These are phyloP conservation scores for Citrullus amarus DNA, from an alignment of 306 rosid genomes.

Conservation along the genomic window DNA sequence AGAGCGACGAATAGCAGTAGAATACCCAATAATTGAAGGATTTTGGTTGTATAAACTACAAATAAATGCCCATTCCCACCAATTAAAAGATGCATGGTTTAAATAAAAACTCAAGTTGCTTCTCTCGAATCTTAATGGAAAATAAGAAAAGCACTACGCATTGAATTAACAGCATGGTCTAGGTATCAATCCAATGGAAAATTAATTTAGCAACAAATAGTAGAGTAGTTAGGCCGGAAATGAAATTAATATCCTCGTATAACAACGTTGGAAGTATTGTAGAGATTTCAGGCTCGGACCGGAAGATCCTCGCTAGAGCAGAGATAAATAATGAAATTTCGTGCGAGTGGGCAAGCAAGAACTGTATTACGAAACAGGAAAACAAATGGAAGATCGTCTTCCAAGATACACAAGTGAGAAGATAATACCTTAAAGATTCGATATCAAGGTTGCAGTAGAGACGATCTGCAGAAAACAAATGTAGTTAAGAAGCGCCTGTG, in stretches of 20 bases:
- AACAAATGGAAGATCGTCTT: not conserved
- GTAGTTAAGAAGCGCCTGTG: not conserved
- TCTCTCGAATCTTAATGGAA: not conserved
- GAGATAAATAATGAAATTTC: not conserved
- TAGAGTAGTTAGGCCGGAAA: not conserved
- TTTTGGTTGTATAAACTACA: not conserved
- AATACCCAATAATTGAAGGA: not conserved
- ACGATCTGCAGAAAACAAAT: not conserved
- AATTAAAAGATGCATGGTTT: not conserved
- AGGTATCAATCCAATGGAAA: not conserved
- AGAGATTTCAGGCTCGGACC: not conserved
- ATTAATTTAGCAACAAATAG: not conserved
- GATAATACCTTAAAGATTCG: not conserved
- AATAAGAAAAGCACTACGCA: not conserved
- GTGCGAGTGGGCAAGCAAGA: not conserved
- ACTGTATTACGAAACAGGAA: not conserved
- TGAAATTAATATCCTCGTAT: not conserved
- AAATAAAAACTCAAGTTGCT: not conserved
- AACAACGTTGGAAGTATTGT: not conserved
- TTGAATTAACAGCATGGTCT: not conserved
- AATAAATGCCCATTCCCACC: not conserved
- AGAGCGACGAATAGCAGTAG: not conserved
- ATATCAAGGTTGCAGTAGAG: not conserved
- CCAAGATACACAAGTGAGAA: not conserved
- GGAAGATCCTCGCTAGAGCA: not conserved